These are phyloP conservation scores for Cercis canadensis DNA, from an alignment of 306 rosid genomes.

Conservation along the genomic window DNA sequence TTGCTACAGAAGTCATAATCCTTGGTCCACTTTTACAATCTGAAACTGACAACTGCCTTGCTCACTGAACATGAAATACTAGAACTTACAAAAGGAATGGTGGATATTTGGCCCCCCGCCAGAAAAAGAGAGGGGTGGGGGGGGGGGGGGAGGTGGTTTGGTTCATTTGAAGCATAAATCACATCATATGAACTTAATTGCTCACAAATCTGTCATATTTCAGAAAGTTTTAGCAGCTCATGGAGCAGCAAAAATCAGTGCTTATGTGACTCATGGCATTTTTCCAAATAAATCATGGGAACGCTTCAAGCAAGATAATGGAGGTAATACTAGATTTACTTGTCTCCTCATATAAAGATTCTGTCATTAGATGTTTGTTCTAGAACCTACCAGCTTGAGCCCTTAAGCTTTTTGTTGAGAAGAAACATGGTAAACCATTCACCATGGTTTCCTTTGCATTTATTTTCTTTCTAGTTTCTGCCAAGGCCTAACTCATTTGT, in stretches of 20 bases:
- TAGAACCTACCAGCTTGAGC: neutral
- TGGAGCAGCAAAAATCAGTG: conserved; percentile 92
- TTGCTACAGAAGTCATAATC: neutral
- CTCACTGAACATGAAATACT: neutral
- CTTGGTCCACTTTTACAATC: neutral
- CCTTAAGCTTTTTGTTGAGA: neutral
- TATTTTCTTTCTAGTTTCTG: neutral
- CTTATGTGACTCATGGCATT: conserved; percentile 96
- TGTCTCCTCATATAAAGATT: neutral
- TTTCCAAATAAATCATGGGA: conserved; percentile 94
- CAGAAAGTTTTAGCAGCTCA: conserved; percentile 91
- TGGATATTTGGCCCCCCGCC: neutral
- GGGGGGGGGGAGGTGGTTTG: too few relatives aligned
- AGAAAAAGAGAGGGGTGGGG: too few relatives aligned
- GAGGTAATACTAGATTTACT: conserved; percentile 61
- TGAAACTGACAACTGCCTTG: conserved; percentile 13
- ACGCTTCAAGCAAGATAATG: conserved; percentile 75
- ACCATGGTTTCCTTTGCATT: too few relatives aligned
- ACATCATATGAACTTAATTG: conserved; percentile 17
- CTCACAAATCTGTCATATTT: conserved; percentile 36
- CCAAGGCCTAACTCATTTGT: neutral
- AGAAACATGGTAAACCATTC: conserved; percentile 10
- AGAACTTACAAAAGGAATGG: neutral
- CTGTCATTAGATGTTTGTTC: conserved; percentile 8
- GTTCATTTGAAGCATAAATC: neutral